Evolutionary conservation across 768 basidiomycete species (phyloP), one percentile per base, ranked within the genome.

Genomic region (Suillus subluteus): DNA sequence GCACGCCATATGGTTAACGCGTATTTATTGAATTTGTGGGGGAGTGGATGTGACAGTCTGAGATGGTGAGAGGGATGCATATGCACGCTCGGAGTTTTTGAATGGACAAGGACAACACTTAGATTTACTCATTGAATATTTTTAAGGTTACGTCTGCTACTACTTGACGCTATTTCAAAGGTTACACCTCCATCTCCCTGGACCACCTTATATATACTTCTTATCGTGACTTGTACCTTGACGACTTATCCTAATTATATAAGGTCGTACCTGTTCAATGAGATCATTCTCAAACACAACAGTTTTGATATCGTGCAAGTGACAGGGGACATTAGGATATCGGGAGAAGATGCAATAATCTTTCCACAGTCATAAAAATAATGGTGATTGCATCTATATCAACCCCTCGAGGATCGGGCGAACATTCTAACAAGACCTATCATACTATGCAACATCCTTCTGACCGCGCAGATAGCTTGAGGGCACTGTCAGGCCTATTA

Each of bases 1-100:
- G 91, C 74, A 71, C 79, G 26, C 84, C 98, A 26, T 81, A 90
- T 98, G 70, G 89, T 98, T 59, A 73, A 79, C 13, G 87, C 86
- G 23, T 99, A 99, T 73, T 70, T 84, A 35, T 80, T 83, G n/a
- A 97, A 94, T 72, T 79, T 98, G 62, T 77, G 88, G 58, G 94
- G n/a, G 96, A 98, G 76, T 74, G 94, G 15, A 82, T 73, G 74
- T 50, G 50, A n/a, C 69, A 64, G 23, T 52, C 23, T 15, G 8
- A 26, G 26, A 43, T 35, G n/a, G 38, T n/a, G 7, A 37, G 52
- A 64, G 4, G n/a, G 38, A 37, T 21, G 4, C 18, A 55, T 30
- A 58, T 58, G 21, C 26, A n/a, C 18, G 4, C 18, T 41, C 13
- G 6, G 15, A 16, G 18, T 55, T 48, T n/a, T 52, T 52, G 38